Percentiles rank a stretch among this genome's conserved stretches.
These are phyloP conservation scores for Apostasia shenzhenica DNA, from an alignment of 106 monocot species.

Conservation along the genomic window DNA sequence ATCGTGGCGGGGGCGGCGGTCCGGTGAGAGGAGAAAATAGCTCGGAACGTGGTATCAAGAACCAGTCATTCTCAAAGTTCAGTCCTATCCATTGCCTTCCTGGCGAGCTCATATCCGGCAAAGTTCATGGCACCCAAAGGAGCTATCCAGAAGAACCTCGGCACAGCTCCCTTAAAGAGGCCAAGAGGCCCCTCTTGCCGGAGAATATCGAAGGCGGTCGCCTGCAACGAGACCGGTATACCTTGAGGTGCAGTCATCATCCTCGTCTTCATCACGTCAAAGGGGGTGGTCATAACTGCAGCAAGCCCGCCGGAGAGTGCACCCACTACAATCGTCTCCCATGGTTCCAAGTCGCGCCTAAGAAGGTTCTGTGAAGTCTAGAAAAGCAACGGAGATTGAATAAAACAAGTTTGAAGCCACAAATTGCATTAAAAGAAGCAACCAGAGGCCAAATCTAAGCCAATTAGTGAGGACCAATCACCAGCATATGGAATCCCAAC, in stretches of 20 bases:
- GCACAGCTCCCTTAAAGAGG: conserved; percentile 90
- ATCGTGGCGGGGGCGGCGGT: no score
- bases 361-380: conserved; percentile 70
- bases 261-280: conserved; percentile 96
- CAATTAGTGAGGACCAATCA: no score
- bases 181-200: conserved; percentile 76
- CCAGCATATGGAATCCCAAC: no score
- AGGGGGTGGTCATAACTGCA: conserved; percentile 80
- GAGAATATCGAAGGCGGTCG: conserved; percentile 72
- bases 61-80: neutral
- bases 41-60: no score
- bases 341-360: conserved; percentile 69
- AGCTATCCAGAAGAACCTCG: conserved; percentile 96
- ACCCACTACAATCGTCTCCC: conserved; percentile 79
- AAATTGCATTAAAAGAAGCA: no score
- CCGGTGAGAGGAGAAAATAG: no score
- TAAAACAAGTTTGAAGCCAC: no score
- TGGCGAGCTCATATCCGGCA: conserved; percentile 91
- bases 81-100: conserved; percentile 74
- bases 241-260: conserved; percentile 92
- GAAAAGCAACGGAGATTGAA: neutral
- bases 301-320: conserved; percentile 87
- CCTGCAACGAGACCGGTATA: conserved; percentile 61
- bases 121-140: conserved; percentile 98
- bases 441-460: no score